Evolutionary conservation across 371 early-diverging fungal species (phyloP), one percentile per base, ranked within the genome.

Genomic region (Lichtheimia corymbifera): DNA sequence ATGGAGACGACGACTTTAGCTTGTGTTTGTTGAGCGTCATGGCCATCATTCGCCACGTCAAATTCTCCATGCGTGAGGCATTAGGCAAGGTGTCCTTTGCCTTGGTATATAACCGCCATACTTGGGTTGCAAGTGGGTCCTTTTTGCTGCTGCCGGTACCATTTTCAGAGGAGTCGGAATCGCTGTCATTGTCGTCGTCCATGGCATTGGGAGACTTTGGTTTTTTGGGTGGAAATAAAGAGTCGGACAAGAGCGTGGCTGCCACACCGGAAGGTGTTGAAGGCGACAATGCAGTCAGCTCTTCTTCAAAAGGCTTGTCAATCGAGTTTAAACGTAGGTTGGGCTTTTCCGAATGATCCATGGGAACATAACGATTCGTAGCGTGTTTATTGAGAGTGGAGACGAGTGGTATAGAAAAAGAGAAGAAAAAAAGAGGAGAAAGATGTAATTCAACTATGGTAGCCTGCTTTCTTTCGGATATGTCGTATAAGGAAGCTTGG

Each of bases 31-130:
- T 77, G 15, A 80, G 58, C 2, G 78, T 77, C 73, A 85, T 74
- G 13, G 83, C 83, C 88, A 88, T 86, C 72, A 82, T 79, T n/a
- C 88, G 78, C 88, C 88, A 88, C 4, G 86, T 81, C 35, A 85
- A 50, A 64, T 88, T 88, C 63, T 88, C 88, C n/a, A 86, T 62
- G n/a, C 88, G 77, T 42, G 77, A 73, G 40, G 83, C 86, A 35
- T 88, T 73, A 14, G 85, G 85, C 25, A 85, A 53, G 6, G 73
- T 74, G 55, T 85, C 84, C 64, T 84, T 84, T 18, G 87, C 84
- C 65, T 85, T 85, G 15, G 86, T 83, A 62, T 83, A 86, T 50
- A 88, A 57, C 15, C 83, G 76, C 88, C 88, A 88, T 45, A 89
- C 73, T 49, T 83, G 77, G 2, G 83, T 73, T 9, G 79, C 83